Conservation (phyloP, 768 basidiomycete species). For the Coprinellus micaceus region DNA sequence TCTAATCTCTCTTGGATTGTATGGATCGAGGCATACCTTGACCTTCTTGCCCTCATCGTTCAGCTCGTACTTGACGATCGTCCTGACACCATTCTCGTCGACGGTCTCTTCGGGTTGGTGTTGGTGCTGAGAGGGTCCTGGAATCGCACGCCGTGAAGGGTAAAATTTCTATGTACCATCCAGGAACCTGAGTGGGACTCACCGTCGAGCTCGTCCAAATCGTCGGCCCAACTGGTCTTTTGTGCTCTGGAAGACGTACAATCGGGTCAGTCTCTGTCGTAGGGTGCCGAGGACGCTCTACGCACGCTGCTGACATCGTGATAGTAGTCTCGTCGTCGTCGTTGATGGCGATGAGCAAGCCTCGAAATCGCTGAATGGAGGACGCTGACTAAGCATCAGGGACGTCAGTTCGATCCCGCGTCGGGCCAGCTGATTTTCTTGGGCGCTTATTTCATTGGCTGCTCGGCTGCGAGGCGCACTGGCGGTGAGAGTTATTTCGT, state of each 20-base stretch:
- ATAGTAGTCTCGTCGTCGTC: slow-evolving; percentile 7
- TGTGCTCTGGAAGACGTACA: slow-evolving; percentile 27
- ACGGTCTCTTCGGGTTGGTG: slow-evolving; percentile 66
- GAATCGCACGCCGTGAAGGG: not conserved
- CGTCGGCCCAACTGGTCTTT: slow-evolving; percentile 87
- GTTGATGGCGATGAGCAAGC: not conserved
- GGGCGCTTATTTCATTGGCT: no score
- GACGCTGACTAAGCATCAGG: no score
- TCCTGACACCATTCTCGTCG: slow-evolving; percentile 84
- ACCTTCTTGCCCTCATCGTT: slow-evolving; percentile 95
- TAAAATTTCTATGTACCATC: slow-evolving; percentile 3
- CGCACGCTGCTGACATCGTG: slow-evolving; percentile 33
- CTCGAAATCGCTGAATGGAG: not conserved
- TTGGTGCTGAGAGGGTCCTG: slow-evolving; percentile 31
- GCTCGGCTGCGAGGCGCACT: no score
- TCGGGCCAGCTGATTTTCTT: no score
- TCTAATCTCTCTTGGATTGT: slow-evolving; percentile 2
- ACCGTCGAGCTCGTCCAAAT: slow-evolving; percentile 71
- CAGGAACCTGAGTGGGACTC: slow-evolving; percentile 13
- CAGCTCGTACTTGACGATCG: slow-evolving; percentile 74
- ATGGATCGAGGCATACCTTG: slow-evolving; percentile 53
- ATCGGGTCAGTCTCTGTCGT: not conserved
- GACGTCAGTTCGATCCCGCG: no score
- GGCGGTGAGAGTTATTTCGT: no score
- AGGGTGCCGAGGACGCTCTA: not conserved